Base-by-base conservation (phyloP, 495 filamentous ascomycete genomes). In the Achaetomiella virescens region DNA sequence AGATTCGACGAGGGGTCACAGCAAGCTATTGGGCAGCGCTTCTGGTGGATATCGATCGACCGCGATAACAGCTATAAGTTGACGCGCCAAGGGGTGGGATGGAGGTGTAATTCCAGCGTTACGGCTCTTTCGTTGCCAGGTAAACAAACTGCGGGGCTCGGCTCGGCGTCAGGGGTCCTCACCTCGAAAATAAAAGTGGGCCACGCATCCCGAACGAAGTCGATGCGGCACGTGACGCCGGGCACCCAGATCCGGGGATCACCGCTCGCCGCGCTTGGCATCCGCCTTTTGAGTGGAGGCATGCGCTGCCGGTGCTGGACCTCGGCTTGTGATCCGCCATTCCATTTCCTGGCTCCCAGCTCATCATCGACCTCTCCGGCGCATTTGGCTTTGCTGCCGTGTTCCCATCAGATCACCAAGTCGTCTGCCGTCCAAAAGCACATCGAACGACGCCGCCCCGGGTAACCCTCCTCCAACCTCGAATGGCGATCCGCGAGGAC, bases 401-500 rank as follows among this genome's bases (percentile, higher is more conserved):
- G 14, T 55, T n/a, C n/a, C n/a, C 45, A 36, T 21, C 24, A 38
- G 27, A 29, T 1, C 41, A n/a, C n/a, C n/a, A n/a, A n/a, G n/a
- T n/a, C n/a, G n/a, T n/a, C n/a, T n/a, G n/a, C n/a, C n/a, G n/a
- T n/a, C n/a, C n/a, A n/a, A n/a, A n/a, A n/a, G n/a, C n/a, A n/a
- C n/a, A n/a, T n/a, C n/a, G n/a, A n/a, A n/a, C n/a, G n/a, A n/a
- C n/a, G n/a, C n/a, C n/a, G n/a, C n/a, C n/a, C n/a, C n/a, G n/a
- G n/a, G n/a, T n/a, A n/a, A n/a, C n/a, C n/a, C 45, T 31, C 21
- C 6, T 43, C 27, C 27, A 25, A 35, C 38, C 35, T 33, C 80
- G 52, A 55, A 91, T 91, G 87, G 75, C 85, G 64, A 84, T 86
- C 66, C 87, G 90, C 58, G 89, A 95, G 83, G 89, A 95, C 67